phyloP scores from a whole-genome alignment of 495 filamentous ascomycete species.

The Corynascus novoguineensis region DNA sequence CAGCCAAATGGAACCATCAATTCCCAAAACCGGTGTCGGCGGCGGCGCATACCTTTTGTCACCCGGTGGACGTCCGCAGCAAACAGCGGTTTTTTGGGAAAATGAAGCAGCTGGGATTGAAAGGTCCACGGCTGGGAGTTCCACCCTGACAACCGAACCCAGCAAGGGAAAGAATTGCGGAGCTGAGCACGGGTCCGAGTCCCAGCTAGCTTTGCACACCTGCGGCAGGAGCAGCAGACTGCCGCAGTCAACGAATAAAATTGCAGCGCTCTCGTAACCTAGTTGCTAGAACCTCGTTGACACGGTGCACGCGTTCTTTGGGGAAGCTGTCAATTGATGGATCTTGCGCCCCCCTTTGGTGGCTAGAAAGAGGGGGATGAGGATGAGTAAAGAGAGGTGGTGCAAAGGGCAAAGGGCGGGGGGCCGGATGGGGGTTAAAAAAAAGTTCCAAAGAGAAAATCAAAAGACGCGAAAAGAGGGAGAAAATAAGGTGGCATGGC shows the following conservation, averaged over 20 bases:
- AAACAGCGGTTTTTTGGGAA: conserved; percentile 23
- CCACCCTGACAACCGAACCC: conserved; percentile 1
- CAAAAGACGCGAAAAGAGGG: conserved; percentile 12
- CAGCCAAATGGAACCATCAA: conserved; percentile 9
- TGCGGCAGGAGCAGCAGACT: conserved; percentile 9
- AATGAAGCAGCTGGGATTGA: conserved; percentile 16
- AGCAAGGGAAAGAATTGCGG: conserved; percentile 16
- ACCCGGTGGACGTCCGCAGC: conserved; percentile 15
- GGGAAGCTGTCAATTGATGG: background rate
- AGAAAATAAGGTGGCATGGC: too few relatives aligned
- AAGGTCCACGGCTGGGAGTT: conserved; percentile 18
- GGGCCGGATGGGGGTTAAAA: too few relatives aligned
- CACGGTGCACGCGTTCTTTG: conserved; percentile 4
- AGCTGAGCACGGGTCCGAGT: conserved; percentile 17
- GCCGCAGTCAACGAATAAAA: background rate
- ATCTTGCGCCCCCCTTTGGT: conserved; percentile 18
- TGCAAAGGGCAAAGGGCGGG: conserved; percentile 15
- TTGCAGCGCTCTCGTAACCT: background rate
- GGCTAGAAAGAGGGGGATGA: conserved; percentile 18
- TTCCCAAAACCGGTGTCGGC: background rate
- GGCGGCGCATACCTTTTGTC: conserved; percentile 11
- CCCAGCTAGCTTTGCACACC: conserved; percentile 12
- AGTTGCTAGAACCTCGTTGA: background rate
- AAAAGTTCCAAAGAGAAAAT: conserved; percentile 23
- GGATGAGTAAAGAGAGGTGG: conserved; percentile 7